Percentiles rank a stretch among this genome's conserved stretches.
Conservation (phyloP, 192 early-diverging fungal species). For the Backusella sp. region DNA sequence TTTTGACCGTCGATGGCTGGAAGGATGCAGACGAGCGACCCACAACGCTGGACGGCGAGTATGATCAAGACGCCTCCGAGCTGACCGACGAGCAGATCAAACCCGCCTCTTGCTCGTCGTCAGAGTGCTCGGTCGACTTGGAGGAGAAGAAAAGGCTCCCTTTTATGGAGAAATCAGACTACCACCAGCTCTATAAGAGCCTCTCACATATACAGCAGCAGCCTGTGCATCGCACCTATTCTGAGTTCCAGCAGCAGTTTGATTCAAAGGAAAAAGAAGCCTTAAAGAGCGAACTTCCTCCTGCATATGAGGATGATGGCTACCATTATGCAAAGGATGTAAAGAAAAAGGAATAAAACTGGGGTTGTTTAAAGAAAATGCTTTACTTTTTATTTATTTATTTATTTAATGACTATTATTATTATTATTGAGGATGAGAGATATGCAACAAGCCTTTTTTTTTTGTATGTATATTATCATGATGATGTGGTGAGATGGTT, state of each 20-base stretch:
- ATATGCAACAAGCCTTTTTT: not conserved
- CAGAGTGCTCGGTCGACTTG: not conserved
- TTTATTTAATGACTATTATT: not conserved
- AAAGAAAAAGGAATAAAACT: not conserved
- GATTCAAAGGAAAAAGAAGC: not conserved
- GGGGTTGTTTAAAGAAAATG: not conserved
- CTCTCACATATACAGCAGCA: conserved; percentile 11
- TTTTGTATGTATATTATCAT: not conserved
- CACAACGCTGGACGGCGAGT: not conserved
- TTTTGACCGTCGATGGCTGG: conserved; percentile 29
- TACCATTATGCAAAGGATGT: conserved; percentile 5
- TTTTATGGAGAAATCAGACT: conserved; percentile 11
- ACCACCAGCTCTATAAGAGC: conserved; percentile 17
- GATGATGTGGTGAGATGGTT: not conserved
- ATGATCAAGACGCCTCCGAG: not conserved
- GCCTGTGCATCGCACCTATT: conserved; percentile 20
- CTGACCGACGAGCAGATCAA: not conserved
- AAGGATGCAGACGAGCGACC: conserved; percentile 16
- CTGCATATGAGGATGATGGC: conserved; percentile 3
- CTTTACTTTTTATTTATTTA: not conserved
- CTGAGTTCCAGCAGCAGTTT: conserved; percentile 23
- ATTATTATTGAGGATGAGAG: not conserved
- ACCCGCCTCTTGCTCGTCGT: not conserved
- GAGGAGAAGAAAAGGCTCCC: not conserved
- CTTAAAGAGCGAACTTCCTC: not conserved